phyloP scores from a whole-genome alignment of 2,329 filamentous ascomycete genomes.

The Cladosporium sp. region DNA sequence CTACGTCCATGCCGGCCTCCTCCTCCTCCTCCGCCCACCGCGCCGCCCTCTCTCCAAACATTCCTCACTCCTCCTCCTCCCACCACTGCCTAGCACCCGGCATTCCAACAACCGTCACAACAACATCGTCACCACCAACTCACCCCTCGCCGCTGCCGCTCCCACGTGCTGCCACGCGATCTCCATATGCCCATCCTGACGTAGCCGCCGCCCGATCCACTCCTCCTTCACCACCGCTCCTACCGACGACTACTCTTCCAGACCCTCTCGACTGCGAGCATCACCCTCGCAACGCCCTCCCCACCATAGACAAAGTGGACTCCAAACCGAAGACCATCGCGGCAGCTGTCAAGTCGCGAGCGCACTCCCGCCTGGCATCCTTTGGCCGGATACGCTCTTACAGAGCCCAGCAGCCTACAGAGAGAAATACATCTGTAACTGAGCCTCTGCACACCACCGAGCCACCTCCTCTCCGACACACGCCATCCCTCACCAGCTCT shows the following conservation, averaged over 20 bases:
- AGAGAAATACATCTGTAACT: background rate
- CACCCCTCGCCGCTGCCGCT: background rate
- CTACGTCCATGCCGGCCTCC: slow-evolving; percentile 14
- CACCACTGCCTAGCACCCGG: background rate
- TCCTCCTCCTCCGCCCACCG: slow-evolving; percentile 2
- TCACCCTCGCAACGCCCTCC: slow-evolving; percentile 14
- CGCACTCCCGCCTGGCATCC: slow-evolving; percentile 36
- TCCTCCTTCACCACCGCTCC: background rate
- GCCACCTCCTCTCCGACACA: slow-evolving; percentile 25
- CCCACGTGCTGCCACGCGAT: slow-evolving; percentile 18
- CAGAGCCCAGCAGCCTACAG: slow-evolving; percentile 22
- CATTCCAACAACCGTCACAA: slow-evolving; percentile 9
- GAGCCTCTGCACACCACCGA: background rate
- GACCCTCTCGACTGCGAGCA: slow-evolving; percentile 9
- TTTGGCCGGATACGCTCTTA: slow-evolving; percentile 32
- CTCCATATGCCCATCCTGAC: slow-evolving; percentile 14
- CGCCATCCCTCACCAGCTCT: slow-evolving; percentile 27
- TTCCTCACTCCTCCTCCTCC: slow-evolving; percentile 13
- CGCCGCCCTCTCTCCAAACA: background rate
- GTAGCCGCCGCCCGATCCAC: slow-evolving; percentile 13
- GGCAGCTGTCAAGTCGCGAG: slow-evolving; percentile 32
- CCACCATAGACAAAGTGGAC: slow-evolving; percentile 34
- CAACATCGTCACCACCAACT: background rate
- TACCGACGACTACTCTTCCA: background rate
- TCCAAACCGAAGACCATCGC: slow-evolving; percentile 28